These are phyloP conservation scores for Aegilops longissima DNA, from an alignment of 176 grass and related monocot species.

Conservation along the genomic window DNA sequence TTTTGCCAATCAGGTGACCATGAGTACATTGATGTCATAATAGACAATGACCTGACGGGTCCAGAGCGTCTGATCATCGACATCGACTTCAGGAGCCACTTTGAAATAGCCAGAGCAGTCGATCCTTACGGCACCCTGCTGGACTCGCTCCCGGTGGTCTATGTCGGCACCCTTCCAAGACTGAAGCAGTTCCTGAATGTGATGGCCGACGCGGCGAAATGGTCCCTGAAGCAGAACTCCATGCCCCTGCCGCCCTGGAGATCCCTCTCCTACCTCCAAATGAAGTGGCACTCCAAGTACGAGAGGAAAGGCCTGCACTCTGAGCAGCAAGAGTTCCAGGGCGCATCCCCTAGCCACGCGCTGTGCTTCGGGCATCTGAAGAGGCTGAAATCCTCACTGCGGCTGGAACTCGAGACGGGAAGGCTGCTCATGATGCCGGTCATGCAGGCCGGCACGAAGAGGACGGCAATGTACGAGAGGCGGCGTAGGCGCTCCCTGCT, in stretches of 20 bases:
- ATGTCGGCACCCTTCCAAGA: slow-evolving; percentile 61
- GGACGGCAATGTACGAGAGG: slow-evolving; percentile 56
- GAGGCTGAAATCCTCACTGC: slow-evolving; percentile 58
- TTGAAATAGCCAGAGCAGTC: slow-evolving; percentile 92
- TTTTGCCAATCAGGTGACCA: slow-evolving; percentile 62
- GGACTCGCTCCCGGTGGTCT: slow-evolving; percentile 70
- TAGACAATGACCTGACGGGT: not conserved
- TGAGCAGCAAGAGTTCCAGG: not conserved
- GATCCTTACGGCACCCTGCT: slow-evolving; percentile 65
- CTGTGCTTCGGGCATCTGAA: slow-evolving; percentile 66
- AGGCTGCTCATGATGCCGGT: slow-evolving; percentile 49
- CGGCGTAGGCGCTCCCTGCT: slow-evolving; percentile 41
- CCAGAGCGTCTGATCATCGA: slow-evolving; percentile 77
- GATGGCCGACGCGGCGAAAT: slow-evolving; percentile 90
- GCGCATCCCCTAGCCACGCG: slow-evolving; percentile 27
- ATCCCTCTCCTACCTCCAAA: slow-evolving; percentile 84
- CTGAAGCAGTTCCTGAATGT: slow-evolving; percentile 86
- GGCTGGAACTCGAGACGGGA: slow-evolving; percentile 48
- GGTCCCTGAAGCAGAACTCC: slow-evolving; percentile 92
- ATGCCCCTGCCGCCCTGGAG: slow-evolving; percentile 98
- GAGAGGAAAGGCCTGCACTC: slow-evolving; percentile 46
- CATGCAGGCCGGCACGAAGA: slow-evolving; percentile 55
- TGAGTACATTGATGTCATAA: slow-evolving; percentile 87
- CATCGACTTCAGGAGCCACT: slow-evolving; percentile 93
- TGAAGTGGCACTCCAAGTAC: slow-evolving; percentile 81